phyloP scores from a whole-genome alignment of 2,329 filamentous ascomycete species.

The Trichoderma atrobrunneum region DNA sequence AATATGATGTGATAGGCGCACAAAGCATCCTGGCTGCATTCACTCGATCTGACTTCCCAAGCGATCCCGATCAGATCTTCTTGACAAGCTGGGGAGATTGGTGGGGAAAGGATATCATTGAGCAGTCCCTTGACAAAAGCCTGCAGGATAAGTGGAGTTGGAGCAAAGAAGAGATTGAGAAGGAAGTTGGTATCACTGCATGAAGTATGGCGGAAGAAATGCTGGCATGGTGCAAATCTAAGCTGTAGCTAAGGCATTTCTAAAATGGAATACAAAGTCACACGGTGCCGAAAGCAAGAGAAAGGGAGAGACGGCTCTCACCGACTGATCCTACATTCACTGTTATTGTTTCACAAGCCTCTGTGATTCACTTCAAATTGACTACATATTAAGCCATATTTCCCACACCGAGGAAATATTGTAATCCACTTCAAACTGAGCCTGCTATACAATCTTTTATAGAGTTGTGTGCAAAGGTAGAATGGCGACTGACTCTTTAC shows the following conservation, averaged over 20 bases:
- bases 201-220: not conserved
- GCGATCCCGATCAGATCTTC: constrained; percentile 52
- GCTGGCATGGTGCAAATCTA: too few relatives aligned
- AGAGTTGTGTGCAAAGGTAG: not conserved
- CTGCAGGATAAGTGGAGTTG: constrained; percentile 53
- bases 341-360: not conserved
- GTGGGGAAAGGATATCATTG: constrained; percentile 47
- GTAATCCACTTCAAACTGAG: too few relatives aligned
- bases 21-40: constrained; percentile 45
- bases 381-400: not conserved
- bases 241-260: not conserved
- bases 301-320: not conserved
- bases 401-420: too few relatives aligned
- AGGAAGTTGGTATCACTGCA: constrained; percentile 33
- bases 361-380: not conserved
- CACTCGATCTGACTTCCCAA: constrained; percentile 45
- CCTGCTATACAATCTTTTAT: not conserved
- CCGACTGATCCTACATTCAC: not conserved
- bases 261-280: not conserved
- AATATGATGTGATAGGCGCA: constrained; percentile 33
- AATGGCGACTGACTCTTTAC: not conserved
- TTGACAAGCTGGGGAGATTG: constrained; percentile 57
- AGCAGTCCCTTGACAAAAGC: constrained; percentile 40
- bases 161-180: constrained; percentile 47
- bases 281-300: not conserved